Evolutionary conservation across 1,139 yeast species (phyloP), one percentile per base, ranked within the genome.

Genomic region (Suhomyces guaymorum): DNA sequence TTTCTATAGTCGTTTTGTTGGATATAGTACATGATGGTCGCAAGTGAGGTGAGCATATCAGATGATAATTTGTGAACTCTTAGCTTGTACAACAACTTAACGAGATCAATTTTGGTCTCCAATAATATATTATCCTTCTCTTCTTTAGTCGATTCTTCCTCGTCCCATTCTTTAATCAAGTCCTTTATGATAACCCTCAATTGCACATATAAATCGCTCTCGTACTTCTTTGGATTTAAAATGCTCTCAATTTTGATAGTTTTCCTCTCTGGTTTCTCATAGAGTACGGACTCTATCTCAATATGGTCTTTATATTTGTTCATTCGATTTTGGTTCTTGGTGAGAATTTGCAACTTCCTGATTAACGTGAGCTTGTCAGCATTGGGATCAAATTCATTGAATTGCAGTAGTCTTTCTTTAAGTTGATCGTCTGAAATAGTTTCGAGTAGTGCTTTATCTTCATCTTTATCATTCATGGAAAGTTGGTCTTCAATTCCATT

Each of bases 41-140:
- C 66, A 15, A 88, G 57, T 1, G 86, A 75, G 0, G 74, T 72
- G 26, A 80, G 57, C 55, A 82, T 74, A 5, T 55, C 56, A 2
- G 50, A 50, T 1, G 61, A 50, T 2, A 88, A 53, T 13, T 61
- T 63, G 15, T 62, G 54, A 31, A 71, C 67, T 6, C 92, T 66
- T 14, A 88, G 65, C 43, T 73, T 69, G 33, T 78, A 75, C 22
- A 88, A 60, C 24, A 88, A 58, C 17, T 82, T 79, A 22, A 81
- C 75, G 28, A 87, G 51, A 46, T 80, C 77, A 33, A 60, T 60
- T 50, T 81, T 80, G 1, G 94, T 81, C 39, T 84, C 86, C 10
- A 43, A 38, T 4, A 75, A 52, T 6, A 73, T 30, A 2, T 26
- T 12, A n/a, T 24, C 33, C 5, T 35, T 32, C 4, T 16, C 28